Evolutionary conservation across 2,329 filamentous ascomycete genomes (phyloP), one percentile per base, ranked within the genome.

Genomic region (Pyrenophora seminiperda): DNA sequence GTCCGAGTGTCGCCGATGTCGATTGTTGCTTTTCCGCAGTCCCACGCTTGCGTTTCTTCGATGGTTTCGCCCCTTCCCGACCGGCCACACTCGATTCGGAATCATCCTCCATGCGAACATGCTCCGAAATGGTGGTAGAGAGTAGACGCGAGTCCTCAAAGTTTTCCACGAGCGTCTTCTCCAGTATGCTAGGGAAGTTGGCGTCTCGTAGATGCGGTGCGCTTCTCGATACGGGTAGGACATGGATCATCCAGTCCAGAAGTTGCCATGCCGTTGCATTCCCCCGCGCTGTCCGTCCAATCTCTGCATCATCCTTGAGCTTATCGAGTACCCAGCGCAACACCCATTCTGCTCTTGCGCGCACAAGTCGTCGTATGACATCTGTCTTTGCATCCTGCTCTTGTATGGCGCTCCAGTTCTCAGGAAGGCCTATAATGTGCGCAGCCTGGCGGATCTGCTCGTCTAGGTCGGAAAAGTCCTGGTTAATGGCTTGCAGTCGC

Each of bases 161-260:
- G 54, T 67, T 65, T 41, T 91, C 87, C 39, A 83, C 79, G 39
- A 91, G 73, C 0, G 86, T 83, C 61, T 84, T 81, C 61, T 86
- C 83, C 33, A 95, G 69, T 7, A 90, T 81, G 1, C 75, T 73
- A 27, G 89, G 74, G 44, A 95, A 90, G 37, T 83, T 81, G 48
- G 86, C 80, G 50, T 91, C 86, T 17, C 83, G 85, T 5, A 96
- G 78, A 3, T 88, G 84, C 50, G 85, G 85, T 7, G 89, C 88
- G 18, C 90, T 77, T 9, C 84, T 86, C 37, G 88, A 85, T 0
- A 85, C 76, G 0, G 89, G 86, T 14, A 93, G 83, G n/a, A 84
- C 76, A 41, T 79, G 76, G 45, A 90, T 79, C 39, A 88, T 77
- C 50, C 80, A 80, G 36, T 78, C 77, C 18, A 91, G 69, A 29